A percentile compares a stretch with the other conserved stretches of the same genome.
Evolutionary conservation across 2,329 filamentous ascomycete species (phyloP).

Genomic region (Fonsecaea monophora): DNA sequence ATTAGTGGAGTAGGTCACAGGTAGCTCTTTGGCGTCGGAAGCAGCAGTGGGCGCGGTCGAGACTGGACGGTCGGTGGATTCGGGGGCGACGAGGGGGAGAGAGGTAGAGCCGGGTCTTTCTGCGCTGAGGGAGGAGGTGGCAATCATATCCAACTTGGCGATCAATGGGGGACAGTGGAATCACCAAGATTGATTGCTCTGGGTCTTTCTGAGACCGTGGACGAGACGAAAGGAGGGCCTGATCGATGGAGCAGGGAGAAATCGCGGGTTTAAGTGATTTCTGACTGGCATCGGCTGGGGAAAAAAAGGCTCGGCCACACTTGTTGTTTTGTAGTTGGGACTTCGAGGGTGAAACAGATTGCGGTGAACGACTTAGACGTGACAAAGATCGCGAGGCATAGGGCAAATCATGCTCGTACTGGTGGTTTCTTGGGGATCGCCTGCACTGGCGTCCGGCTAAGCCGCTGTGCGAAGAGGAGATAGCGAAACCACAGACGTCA

Average conservation of each 20-base stretch:
- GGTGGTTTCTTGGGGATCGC: neutral
- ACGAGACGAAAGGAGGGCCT: neutral
- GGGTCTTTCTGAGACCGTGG: neutral
- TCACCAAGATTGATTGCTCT: neutral
- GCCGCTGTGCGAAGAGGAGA: neutral
- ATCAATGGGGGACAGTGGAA: neutral
- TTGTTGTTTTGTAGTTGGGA: neutral
- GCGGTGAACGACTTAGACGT: constrained; percentile 2
- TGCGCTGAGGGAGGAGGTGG: constrained; percentile 14
- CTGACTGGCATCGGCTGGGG: constrained; percentile 1
- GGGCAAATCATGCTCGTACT: neutral
- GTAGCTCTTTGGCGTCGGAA: constrained; percentile 20
- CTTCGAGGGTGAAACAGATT: neutral
- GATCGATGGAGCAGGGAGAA: constrained; percentile 13
- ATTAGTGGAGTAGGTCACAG: constrained; percentile 30
- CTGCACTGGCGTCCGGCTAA: neutral
- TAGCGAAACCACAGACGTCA: constrained; percentile 17
- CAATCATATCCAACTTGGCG: constrained; percentile 21
- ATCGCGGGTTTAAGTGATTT: neutral
- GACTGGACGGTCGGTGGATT: constrained; percentile 24
- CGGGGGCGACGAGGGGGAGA: constrained; percentile 21
- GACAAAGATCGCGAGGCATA: neutral
- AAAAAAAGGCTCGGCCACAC: neutral
- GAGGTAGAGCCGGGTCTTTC: constrained; percentile 19
- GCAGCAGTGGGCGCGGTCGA: constrained; percentile 11